Evolutionary conservation across 192 early-diverging fungal genomes (phyloP).

Genomic region (Mortierella hygrophila): DNA sequence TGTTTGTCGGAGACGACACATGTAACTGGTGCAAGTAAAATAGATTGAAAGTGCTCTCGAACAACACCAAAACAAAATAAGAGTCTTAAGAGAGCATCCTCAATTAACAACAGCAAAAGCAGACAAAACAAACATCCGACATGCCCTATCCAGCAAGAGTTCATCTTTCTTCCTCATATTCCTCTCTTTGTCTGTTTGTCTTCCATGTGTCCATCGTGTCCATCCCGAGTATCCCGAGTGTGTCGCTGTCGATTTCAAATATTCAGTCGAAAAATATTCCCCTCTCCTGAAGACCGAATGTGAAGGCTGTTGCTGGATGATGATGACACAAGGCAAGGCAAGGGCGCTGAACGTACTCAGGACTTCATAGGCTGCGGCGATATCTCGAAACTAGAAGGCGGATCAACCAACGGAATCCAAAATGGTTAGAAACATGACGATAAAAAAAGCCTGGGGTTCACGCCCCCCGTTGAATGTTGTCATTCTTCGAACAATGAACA

Average conservation of each 20-base stretch:
- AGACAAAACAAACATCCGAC: constrained; percentile 1
- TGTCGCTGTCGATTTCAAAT: background rate
- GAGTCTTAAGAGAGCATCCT: background rate
- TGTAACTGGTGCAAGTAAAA: background rate
- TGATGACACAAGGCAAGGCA: background rate
- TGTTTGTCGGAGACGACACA: background rate
- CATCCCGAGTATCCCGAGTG: background rate
- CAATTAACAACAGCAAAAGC: background rate
- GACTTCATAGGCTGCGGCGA: constrained; percentile 90
- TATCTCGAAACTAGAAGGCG: constrained; percentile 78
- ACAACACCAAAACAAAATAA: background rate
- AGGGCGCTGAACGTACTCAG: constrained; percentile 52
- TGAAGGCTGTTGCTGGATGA: background rate
- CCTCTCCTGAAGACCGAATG: background rate
- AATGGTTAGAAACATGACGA: background rate
- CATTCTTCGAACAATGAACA: background rate
- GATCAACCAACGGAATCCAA: background rate
- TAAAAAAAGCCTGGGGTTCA: background rate
- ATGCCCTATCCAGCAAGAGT: background rate
- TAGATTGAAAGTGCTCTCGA: constrained; percentile 9
- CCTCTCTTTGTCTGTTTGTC: background rate
- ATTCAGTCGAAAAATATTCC: background rate
- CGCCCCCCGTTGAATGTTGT: background rate
- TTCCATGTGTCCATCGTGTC: background rate
- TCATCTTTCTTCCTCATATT: background rate